phyloP scores from a whole-genome alignment of 345 rosid species.

The Streptanthus diversifolius region DNA sequence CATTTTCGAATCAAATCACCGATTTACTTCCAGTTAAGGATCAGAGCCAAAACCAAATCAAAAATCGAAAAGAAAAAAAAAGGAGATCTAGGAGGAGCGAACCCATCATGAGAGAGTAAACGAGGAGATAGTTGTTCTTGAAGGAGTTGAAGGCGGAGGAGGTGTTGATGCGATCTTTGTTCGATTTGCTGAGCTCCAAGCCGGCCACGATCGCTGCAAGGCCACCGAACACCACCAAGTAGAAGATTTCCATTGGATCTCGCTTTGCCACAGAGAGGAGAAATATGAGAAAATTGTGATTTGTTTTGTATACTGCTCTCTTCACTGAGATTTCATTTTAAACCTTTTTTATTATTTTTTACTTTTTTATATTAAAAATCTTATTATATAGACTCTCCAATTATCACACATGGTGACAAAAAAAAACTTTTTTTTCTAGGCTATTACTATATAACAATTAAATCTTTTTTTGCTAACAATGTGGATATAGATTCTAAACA shows the following conservation, averaged over 20 bases:
- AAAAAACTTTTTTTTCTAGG: too few relatives aligned
- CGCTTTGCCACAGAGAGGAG: neutral
- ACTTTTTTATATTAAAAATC: too few relatives aligned
- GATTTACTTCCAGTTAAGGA: slow-evolving; percentile 11
- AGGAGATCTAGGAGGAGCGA: neutral
- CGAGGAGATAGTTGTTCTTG: slow-evolving; percentile 68
- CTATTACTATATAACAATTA: too few relatives aligned
- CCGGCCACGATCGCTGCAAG: slow-evolving; percentile 49
- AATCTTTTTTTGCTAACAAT: too few relatives aligned
- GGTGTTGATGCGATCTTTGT: slow-evolving; percentile 58
- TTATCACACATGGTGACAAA: too few relatives aligned
- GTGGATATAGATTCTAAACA: too few relatives aligned
- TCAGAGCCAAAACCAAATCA: neutral
- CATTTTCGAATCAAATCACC: slow-evolving; percentile 4
- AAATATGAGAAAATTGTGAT: slow-evolving; percentile 2
- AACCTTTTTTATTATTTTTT: neutral
- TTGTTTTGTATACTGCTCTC: neutral
- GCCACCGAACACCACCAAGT: slow-evolving; percentile 54
- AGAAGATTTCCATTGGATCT: slow-evolving; percentile 55
- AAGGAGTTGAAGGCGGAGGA: slow-evolving; percentile 61
- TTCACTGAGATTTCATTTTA: neutral
- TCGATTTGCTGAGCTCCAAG: slow-evolving; percentile 60
- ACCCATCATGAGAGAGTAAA: slow-evolving; percentile 88
- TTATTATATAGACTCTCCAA: too few relatives aligned
- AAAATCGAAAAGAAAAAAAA: neutral